Evolutionary conservation across 1,139 yeast genomes (phyloP).

Genomic region (Pichia sp.): DNA sequence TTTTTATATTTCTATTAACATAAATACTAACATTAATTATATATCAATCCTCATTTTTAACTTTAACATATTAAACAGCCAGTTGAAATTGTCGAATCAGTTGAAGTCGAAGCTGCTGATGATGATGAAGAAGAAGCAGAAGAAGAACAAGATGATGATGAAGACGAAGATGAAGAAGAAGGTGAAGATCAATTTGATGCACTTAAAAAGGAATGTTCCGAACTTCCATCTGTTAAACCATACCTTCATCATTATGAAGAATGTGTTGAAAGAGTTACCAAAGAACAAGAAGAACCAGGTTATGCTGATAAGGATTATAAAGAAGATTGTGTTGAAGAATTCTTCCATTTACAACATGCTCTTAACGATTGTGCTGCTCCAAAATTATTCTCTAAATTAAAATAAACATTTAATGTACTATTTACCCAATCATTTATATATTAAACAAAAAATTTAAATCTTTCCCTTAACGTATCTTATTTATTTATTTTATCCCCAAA

Average conservation of each 20-base stretch:
- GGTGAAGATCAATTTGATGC: conserved; percentile 61
- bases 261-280: conserved; percentile 90
- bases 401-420: conserved; percentile 35
- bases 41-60: background rate
- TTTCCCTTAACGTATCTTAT: background rate
- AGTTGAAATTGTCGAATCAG: conserved; percentile 19
- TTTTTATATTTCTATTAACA: background rate
- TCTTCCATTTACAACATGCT: conserved; percentile 95
- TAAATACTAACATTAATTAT: conserved; percentile 8
- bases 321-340: conserved; percentile 97
- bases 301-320: conserved; percentile 77
- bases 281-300: conserved; percentile 75
- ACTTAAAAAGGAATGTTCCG: conserved; percentile 61
- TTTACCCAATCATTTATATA: background rate
- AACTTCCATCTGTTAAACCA: conserved; percentile 63
- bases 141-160: conserved; percentile 67
- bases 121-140: conserved; percentile 51
- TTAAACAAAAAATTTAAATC: background rate
- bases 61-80: conserved; percentile 15
- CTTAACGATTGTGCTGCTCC: conserved; percentile 91
- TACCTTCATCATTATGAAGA: conserved; percentile 87
- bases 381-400: conserved; percentile 78
- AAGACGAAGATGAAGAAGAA: conserved; percentile 77
- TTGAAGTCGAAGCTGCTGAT: conserved; percentile 24
- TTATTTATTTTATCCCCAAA: background rate